Evolutionary conservation across 305 asterid species (phyloP), one percentile per base, ranked within the genome.

Genomic region (Fraxinus dipetala): DNA sequence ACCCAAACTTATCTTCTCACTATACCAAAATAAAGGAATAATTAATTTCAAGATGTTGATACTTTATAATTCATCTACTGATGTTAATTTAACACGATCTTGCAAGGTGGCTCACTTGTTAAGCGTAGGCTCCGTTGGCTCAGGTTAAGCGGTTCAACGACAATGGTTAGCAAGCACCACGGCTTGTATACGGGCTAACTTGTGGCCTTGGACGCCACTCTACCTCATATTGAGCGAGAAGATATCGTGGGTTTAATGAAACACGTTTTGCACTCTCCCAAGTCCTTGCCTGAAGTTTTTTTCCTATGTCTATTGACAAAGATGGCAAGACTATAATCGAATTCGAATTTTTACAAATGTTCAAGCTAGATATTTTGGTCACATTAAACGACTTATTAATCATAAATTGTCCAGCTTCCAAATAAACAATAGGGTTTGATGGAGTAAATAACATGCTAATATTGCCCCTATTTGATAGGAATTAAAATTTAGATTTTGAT

Each of bases 1-100:
- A 65, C 35, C 72, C 72, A 24, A 65, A 54, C 82, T 82, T 85
- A 76, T 85, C 88, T 75, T 80, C 79, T 61, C 78, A 61, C 35
- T 81, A 9, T 30, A 28, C 79, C 38, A 78, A 36, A 45, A 86
- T 84, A 81, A 82, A 75, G 51, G 78, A 24, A 26, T 22, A 22
- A 56, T 48, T 32, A 32, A 69, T 14, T 69, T 69, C 22, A 14
- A 28, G 75, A 67, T 30, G 75, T 13, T 67, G 75, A 30, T 69
- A 69, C 30, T 30, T 69, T 40, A 30, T 69, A 67, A 67, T 28
- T 26, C 36, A 67, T 10, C n/a, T 65, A 26, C 73, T 11, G 38
- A 69, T 5, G 10, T 30, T 28, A 65, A 65, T 18, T 5, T 48
- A 48, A 13, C 59, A 14, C 20, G 20, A 14, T 48, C 59, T 43